Evolutionary conservation across 352 stramenopile genomes (phyloP).

Genomic region (Pseudoperonospora humuli): DNA sequence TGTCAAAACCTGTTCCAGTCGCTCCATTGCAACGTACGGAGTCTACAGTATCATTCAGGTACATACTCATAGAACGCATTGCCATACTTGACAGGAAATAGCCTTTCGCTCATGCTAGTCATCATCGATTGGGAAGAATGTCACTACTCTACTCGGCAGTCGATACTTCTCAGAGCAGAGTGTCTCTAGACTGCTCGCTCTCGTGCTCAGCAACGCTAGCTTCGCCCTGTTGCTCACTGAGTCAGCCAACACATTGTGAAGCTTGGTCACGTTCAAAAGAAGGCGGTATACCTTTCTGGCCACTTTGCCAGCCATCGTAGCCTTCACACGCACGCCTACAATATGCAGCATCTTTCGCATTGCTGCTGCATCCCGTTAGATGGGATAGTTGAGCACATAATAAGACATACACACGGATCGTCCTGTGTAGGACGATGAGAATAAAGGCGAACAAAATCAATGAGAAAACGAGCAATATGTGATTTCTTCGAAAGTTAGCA

Average conservation of each 20-base stretch:
- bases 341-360: no score
- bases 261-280: conserved; percentile 41
- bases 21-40: conserved; percentile 25
- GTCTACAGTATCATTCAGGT: conserved; percentile 43
- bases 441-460: no score
- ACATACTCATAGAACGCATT: conserved; percentile 90
- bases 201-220: conserved; percentile 49
- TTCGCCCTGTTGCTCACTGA: conserved; percentile 33
- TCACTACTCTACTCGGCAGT: conserved; percentile 12
- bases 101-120: conserved; percentile 81
- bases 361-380: no score
- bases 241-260: conserved; percentile 57
- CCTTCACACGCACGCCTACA: conserved; percentile 52
- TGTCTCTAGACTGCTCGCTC: conserved; percentile 27
- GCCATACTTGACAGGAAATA: conserved; percentile 90
- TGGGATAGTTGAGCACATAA: no score
- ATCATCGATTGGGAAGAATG: conserved; percentile 43
- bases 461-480: no score
- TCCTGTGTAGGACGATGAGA: no score
- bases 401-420: no score
- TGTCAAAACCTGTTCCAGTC: background rate
- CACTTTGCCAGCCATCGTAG: conserved; percentile 58
- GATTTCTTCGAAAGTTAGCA: no score
- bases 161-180: conserved; percentile 1
- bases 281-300: conserved; percentile 51